Percentiles rank a stretch among this genome's conserved stretches.
Evolutionary conservation across 2,329 filamentous ascomycete species (phyloP).

Genomic region (Penicillium hordei): DNA sequence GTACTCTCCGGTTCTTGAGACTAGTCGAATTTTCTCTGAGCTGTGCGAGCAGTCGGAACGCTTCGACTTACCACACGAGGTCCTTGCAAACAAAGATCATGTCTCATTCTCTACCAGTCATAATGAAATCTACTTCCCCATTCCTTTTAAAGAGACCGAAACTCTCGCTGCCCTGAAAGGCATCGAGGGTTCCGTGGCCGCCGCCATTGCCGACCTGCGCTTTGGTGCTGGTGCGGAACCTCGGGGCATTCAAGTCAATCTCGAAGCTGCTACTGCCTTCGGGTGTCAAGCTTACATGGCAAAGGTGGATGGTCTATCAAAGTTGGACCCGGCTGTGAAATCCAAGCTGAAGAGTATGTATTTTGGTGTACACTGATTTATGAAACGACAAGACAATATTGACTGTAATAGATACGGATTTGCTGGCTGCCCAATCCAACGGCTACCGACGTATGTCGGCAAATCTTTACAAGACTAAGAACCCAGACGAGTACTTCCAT

Average conservation of each 20-base stretch:
- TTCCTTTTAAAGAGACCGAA: slow-evolving; percentile 55
- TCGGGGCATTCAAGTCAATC: slow-evolving; percentile 36
- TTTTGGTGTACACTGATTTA: too few relatives aligned
- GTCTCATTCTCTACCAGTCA: slow-evolving; percentile 40
- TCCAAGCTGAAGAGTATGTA: slow-evolving; percentile 40
- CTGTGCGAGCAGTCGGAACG: slow-evolving; percentile 39
- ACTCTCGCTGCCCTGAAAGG: slow-evolving; percentile 58
- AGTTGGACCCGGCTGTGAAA: slow-evolving; percentile 39
- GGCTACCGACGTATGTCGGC: slow-evolving; percentile 71
- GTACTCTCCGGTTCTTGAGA: slow-evolving; percentile 40
- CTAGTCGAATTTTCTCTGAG: slow-evolving; percentile 38
- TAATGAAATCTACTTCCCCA: slow-evolving; percentile 42
- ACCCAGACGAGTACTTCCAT: slow-evolving; percentile 68
- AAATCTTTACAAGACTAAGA: slow-evolving; percentile 68
- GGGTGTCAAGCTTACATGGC: slow-evolving; percentile 45
- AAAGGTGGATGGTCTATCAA: slow-evolving; percentile 42
- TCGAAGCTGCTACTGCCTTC: slow-evolving; percentile 43
- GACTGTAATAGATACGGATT: slow-evolving; percentile 62
- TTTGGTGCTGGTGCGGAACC: slow-evolving; percentile 45
- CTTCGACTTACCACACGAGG: slow-evolving; percentile 34
- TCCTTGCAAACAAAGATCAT: slow-evolving; percentile 32
- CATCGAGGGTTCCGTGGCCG: slow-evolving; percentile 60
- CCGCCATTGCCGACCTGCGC: slow-evolving; percentile 58
- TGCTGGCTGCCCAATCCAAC: slow-evolving; percentile 68
- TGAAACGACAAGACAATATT: background rate